Conservation (phyloP, 305 asterid species). For the Rubia occidens region DNA sequence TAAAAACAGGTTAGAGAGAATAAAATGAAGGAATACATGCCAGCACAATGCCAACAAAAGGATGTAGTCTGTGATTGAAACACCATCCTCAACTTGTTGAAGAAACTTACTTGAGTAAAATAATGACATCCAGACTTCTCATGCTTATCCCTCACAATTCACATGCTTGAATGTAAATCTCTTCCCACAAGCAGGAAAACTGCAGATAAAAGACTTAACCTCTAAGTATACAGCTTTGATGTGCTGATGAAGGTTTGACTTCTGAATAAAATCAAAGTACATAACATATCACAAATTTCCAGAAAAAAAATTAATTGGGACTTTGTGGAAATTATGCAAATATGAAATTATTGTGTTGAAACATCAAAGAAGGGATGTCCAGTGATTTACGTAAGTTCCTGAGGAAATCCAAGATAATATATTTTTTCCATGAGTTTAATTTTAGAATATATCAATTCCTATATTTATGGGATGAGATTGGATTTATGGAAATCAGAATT, state of each 20-base stretch:
- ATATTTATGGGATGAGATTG: too few species aligned
- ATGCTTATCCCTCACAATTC: constrained; percentile 76
- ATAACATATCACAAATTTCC: not conserved
- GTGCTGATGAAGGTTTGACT: constrained; percentile 72
- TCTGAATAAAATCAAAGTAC: constrained; percentile 28
- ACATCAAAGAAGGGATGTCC: too few species aligned
- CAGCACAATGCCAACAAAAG: not conserved
- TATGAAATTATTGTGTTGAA: too few species aligned
- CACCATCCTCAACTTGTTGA: not conserved
- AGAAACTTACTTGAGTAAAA: constrained; percentile 46
- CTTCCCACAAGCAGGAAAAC: constrained; percentile 53
- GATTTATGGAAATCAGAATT: too few species aligned
- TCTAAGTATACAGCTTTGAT: constrained; percentile 61
- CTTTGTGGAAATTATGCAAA: too few species aligned
- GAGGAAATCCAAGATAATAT: too few species aligned
- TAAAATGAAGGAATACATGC: not conserved
- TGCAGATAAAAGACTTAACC: constrained; percentile 50
- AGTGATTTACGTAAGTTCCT: too few species aligned
- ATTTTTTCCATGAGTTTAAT: too few species aligned
- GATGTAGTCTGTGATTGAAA: not conserved
- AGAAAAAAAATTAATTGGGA: not conserved
- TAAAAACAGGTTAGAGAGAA: not conserved
- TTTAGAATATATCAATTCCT: too few species aligned
- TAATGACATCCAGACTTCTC: constrained; percentile 68
- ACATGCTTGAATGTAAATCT: constrained; percentile 77